phyloP scores from a whole-genome alignment of 1,284 basidiomycete genomes.

The Ustilago sp. region DNA sequence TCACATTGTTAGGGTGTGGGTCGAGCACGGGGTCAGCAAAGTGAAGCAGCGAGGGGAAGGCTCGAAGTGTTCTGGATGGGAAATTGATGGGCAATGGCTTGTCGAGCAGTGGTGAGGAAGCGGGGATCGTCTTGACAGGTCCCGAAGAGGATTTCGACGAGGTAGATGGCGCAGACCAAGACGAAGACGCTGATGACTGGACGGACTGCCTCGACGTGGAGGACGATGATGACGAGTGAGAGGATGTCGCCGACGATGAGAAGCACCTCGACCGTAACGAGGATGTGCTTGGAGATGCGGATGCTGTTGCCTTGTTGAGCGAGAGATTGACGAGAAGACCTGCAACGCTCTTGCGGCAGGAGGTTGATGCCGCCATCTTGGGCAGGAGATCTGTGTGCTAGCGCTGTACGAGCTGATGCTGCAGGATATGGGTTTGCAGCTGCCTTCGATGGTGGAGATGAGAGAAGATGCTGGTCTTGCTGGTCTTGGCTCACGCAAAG shows the following conservation, averaged over 20 bases:
- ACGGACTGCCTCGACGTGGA: conserved; percentile 12
- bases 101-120: conserved; percentile 52
- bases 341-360: conserved; percentile 28
- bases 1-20: conserved; percentile 53
- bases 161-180: conserved; percentile 4
- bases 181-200: background rate
- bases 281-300: conserved; percentile 15
- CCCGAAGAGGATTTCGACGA: conserved; percentile 14
- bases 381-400: background rate
- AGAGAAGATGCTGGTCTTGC: background rate
- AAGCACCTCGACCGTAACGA: conserved; percentile 25
- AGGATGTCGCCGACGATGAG: conserved; percentile 9
- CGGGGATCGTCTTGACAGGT: conserved; percentile 23
- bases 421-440: background rate
- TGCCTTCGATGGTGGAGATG: conserved; percentile 7
- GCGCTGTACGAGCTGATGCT: background rate
- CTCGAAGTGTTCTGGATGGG: conserved; percentile 37
- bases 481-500: background rate
- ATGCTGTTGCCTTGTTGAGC: conserved; percentile 16
- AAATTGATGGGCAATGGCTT: conserved; percentile 57
- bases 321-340: conserved; percentile 33
- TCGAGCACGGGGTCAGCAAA: conserved; percentile 68
- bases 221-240: conserved; percentile 16
- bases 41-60: conserved; percentile 61
- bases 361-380: conserved; percentile 28